Base-by-base conservation (phyloP, 345 rosid genomes). In the Salix koriyanagi region DNA sequence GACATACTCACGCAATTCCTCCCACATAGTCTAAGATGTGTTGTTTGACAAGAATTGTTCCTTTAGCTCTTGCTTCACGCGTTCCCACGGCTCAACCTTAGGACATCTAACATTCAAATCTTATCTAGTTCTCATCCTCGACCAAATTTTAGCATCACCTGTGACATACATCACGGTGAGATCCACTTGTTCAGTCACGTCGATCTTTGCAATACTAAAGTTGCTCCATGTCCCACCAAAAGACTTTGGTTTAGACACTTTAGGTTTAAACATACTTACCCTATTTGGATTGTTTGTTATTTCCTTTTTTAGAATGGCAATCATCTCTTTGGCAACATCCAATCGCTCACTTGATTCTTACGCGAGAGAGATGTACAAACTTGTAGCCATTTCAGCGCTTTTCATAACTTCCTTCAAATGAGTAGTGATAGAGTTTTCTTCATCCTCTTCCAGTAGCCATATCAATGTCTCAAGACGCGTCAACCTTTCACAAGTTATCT, bases 11-110 rank as follows among this genome's bases (percentile, higher is more conserved):
- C n/a, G n/a, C 1, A 34, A 34, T 18, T 7, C 10, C 8, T 52
- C 58, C 4, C 9, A 0, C 2, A 8, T n/a, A 1, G 6, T 52
- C 23, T 7, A 19, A 0, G 1, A 52, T 52, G 23, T 19, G 1
- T 19, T 52, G 2, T 19, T 9, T 0, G 2, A 2, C 0, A 19
- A 7, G 58, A 52, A 52, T 7, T 52, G 23, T 21, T 52, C 23
- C 8, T 19, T 52, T 1, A 52, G 3, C 58, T 18, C 58, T 4
- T 18, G 0, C 23, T 52, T 52, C 2, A 52, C 1, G 6, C 21
- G 0, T 5, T 52, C 3, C 10, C 9, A 52, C 0, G n/a, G 1
- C 58, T 52, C n/a, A 52, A 52, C 5, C 23, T 52, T 52, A 5
- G 9, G 56, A 52, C 7, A 9, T 52, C 8, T n/a, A 6, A 2